phyloP scores from a whole-genome alignment of 345 rosid genomes.

The Pistacia integerrima region DNA sequence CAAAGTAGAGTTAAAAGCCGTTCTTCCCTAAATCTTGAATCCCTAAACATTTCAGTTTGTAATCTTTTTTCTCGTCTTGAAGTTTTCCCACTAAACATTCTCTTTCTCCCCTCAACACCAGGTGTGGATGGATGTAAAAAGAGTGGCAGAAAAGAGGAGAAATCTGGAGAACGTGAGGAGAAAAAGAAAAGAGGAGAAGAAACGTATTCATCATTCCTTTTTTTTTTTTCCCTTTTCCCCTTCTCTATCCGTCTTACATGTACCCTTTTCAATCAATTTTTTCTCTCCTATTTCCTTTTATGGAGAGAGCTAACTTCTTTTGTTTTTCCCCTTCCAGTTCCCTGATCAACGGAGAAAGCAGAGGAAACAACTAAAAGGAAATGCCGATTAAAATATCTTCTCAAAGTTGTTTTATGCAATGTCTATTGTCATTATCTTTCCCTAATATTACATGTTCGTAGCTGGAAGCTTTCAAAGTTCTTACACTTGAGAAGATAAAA shows the following conservation, averaged over 20 bases:
- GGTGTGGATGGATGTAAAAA: slow-evolving; percentile 61
- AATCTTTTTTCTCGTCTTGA: neutral
- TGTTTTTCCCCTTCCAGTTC: slow-evolving; percentile 39
- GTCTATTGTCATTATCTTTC: too few relatives aligned
- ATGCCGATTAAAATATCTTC: neutral
- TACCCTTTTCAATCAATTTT: neutral
- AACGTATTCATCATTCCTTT: slow-evolving; percentile 36
- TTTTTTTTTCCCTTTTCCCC: too few relatives aligned
- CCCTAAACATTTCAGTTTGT: neutral
- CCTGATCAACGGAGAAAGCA: slow-evolving; percentile 77
- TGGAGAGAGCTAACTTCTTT: neutral
- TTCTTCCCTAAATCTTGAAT: too few relatives aligned
- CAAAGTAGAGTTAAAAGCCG: too few relatives aligned
- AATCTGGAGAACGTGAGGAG: slow-evolving; percentile 47
- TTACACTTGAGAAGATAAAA: neutral
- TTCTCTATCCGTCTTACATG: neutral
- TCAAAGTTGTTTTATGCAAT: neutral
- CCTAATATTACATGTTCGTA: neutral
- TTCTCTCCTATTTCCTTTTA: neutral
- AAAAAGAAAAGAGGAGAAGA: slow-evolving; percentile 82
- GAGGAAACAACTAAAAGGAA: slow-evolving; percentile 45
- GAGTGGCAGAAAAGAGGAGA: slow-evolving; percentile 55
- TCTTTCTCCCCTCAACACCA: slow-evolving; percentile 21
- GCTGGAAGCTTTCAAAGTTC: neutral
- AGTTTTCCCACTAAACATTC: slow-evolving; percentile 2